These are phyloP conservation scores for Diaporthe humulicola DNA, from an alignment of 2,329 filamentous ascomycete species.

Conservation along the genomic window DNA sequence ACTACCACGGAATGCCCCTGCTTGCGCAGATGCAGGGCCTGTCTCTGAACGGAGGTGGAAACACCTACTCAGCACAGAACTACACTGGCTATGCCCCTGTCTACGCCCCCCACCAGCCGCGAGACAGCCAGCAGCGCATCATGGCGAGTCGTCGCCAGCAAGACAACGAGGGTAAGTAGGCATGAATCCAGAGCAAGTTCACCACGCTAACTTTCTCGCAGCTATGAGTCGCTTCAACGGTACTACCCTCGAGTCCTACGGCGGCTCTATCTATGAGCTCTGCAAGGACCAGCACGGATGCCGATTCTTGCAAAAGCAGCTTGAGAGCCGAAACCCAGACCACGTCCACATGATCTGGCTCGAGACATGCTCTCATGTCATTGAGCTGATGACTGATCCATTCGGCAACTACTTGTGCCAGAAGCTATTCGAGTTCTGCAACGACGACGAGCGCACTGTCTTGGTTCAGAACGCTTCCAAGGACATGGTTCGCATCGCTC, in stretches of 20 bases:
- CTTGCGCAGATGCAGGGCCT: constrained; percentile 78
- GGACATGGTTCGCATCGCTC: constrained; percentile 90
- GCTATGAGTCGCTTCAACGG: constrained; percentile 87
- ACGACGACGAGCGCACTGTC: constrained; percentile 92
- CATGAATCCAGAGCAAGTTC: background rate
- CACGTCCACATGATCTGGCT: constrained; percentile 93
- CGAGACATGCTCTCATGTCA: constrained; percentile 93
- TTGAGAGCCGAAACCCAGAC: constrained; percentile 88
- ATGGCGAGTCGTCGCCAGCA: constrained; percentile 82
- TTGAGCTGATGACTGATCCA: constrained; percentile 98
- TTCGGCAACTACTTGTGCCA: constrained; percentile 99
- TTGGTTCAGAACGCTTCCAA: constrained; percentile 91
- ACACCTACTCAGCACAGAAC: constrained; percentile 68
- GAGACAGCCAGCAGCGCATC: constrained; percentile 82
- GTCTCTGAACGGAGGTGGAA: constrained; percentile 62
- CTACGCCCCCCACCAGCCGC: constrained; percentile 62
- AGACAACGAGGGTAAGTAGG: constrained; percentile 75
- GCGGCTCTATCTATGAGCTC: constrained; percentile 86
- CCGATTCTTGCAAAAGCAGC: constrained; percentile 95
- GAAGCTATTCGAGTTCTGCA: constrained; percentile 96
- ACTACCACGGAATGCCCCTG: constrained; percentile 66
- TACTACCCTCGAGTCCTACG: constrained; percentile 82
- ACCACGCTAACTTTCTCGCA: constrained; percentile 52
- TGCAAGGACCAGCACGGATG: constrained; percentile 99
- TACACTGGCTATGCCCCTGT: constrained; percentile 69